Evolutionary conservation across 2,329 filamentous ascomycete genomes (phyloP).

Genomic region (Neurospora sp.): DNA sequence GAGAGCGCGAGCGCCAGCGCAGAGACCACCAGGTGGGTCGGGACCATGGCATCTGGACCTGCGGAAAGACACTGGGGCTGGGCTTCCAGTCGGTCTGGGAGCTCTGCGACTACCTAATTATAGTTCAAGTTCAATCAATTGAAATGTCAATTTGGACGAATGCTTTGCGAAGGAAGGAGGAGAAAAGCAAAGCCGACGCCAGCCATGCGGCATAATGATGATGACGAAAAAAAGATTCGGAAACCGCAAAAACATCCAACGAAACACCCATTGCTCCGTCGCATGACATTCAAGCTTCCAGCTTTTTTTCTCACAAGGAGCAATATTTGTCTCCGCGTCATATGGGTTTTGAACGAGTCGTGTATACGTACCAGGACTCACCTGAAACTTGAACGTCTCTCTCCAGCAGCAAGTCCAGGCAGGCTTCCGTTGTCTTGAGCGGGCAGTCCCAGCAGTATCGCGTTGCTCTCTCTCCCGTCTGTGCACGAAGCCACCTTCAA

Average conservation of each 20-base stretch:
- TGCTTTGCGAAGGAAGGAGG: background rate
- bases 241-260: background rate
- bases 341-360: background rate
- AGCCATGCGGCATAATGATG: background rate
- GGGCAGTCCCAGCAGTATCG: background rate
- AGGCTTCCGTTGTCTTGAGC: background rate
- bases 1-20: background rate
- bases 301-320: background rate
- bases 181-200: background rate
- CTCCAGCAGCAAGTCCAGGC: background rate
- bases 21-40: background rate
- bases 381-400: background rate
- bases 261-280: background rate
- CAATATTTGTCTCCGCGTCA: too few species aligned
- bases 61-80: background rate
- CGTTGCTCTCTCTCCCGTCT: background rate
- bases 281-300: background rate
- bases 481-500: background rate
- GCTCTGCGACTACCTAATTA: background rate
- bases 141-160: background rate
- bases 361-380: background rate
- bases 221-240: background rate
- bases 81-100: background rate
- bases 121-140: background rate
- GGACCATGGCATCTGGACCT: background rate